Evolutionary conservation across 768 basidiomycete genomes (phyloP), one percentile per base, ranked within the genome.

Genomic region (Tylopilus rubrobrunneus): DNA sequence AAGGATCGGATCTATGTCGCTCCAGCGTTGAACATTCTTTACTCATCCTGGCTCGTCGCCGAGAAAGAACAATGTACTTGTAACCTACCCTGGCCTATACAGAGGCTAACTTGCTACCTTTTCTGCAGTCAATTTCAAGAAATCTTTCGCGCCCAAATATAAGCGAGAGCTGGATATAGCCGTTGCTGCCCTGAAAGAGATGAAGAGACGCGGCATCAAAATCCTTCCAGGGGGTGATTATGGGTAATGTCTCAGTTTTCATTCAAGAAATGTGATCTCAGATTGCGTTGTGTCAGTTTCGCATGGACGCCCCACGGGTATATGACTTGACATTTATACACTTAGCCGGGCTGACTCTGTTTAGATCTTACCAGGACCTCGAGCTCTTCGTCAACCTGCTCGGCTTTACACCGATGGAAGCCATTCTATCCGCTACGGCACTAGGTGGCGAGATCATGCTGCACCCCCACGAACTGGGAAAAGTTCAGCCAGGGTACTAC

Each of bases 191-290:
- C 39, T 72, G 48, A 71, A 71, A 46, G 72, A 71, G 52, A 73
- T 73, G 72, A 66, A 66, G 51, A 65, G 23, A 25, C 67, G 71
- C 0, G 72, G 71, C 1, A 69, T 73, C 41, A 73, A 67, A 52
- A 29, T 73, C 25, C 67, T 73, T 43, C 71, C 72, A 2, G 72
- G 72, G 0, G 73, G 71, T 23, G 72, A 73, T 50, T 73, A 73
- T 40, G 72, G 72, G 70, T 70, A 58, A 56, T 34, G 5, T 27
- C 44, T 33, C 10, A 8, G 5, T 15, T 34, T 34, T n/a, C 5
- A 21, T 47, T 45, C 36, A 23, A 48, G 33, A 12, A 4, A 27
- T 1, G 14, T 33, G 21, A 19, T 17, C 45, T 59, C 3, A 59
- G 25, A 7, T 10, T 56, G 3, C 21, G 15, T 48, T 25, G 17